phyloP scores from a whole-genome alignment of 2,329 filamentous ascomycete genomes.

The Aspergillus felis region DNA sequence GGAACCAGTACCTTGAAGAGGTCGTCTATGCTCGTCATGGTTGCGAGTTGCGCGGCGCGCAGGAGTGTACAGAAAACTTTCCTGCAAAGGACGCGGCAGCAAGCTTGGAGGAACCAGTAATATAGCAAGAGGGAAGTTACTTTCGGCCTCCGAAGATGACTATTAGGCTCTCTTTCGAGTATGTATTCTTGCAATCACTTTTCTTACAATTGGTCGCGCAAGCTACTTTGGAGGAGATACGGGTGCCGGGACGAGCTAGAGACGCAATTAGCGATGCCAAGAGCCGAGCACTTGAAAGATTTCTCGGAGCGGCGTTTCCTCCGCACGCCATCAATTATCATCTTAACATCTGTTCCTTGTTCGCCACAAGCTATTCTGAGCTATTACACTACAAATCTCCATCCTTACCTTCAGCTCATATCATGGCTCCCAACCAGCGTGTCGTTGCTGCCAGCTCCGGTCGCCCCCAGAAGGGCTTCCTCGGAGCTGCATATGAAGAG shows the following conservation, averaged over 20 bases:
- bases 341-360: not conserved
- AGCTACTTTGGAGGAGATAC: constrained; percentile 21
- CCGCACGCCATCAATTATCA: constrained; percentile 1
- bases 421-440: constrained; percentile 63
- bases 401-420: constrained; percentile 1
- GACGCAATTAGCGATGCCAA: constrained; percentile 29
- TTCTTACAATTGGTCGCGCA: not conserved
- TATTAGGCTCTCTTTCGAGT: not conserved
- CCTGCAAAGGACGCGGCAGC: constrained; percentile 2
- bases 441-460: constrained; percentile 48
- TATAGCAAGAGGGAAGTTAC: not conserved
- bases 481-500: constrained; percentile 58
- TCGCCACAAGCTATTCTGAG: constrained; percentile 7
- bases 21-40: constrained; percentile 60
- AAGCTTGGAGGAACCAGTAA: not conserved
- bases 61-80: not conserved
- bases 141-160: not conserved
- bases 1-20: constrained; percentile 50
- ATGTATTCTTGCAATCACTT: not conserved
- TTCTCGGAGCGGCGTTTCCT: constrained; percentile 22
- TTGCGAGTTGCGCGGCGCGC: constrained; percentile 14
- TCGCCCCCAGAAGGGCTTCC: constrained; percentile 46
- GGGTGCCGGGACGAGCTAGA: constrained; percentile 26
- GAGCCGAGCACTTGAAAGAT: constrained; percentile 26
- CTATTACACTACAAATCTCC: constrained; percentile 1